phyloP scores from a whole-genome alignment of 2,329 filamentous ascomycete species.

The Stagonosporopsis vannaccii region DNA sequence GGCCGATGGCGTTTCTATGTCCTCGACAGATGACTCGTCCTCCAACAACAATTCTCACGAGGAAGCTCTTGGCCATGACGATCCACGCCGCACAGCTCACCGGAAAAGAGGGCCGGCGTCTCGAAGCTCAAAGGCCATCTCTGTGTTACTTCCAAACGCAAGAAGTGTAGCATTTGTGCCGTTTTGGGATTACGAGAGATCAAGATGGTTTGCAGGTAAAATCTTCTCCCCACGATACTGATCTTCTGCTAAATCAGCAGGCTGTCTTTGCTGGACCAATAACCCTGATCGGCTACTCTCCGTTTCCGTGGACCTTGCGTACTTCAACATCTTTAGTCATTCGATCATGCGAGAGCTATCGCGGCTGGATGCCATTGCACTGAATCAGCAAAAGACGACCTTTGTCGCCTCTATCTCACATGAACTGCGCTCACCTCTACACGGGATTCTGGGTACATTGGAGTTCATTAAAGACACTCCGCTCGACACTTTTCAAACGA shows the following conservation, averaged over 20 bases:
- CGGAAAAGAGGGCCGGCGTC: not conserved
- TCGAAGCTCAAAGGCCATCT: slow-evolving; percentile 56
- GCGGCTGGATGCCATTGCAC: slow-evolving; percentile 59
- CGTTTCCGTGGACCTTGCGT: slow-evolving; percentile 39
- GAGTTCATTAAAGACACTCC: slow-evolving; percentile 58
- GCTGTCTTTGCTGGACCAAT: slow-evolving; percentile 47
- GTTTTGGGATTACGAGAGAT: slow-evolving; percentile 50
- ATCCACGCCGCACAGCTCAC: not conserved
- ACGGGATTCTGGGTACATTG: slow-evolving; percentile 52
- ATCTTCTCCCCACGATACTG: not conserved
- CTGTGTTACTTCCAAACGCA: slow-evolving; percentile 56
- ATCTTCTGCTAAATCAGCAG: slow-evolving; percentile 2
- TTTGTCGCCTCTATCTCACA: slow-evolving; percentile 62
- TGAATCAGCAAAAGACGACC: slow-evolving; percentile 56
- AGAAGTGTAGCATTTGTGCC: slow-evolving; percentile 49
- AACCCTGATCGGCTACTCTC: slow-evolving; percentile 39
- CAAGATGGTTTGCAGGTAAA: slow-evolving; percentile 43
- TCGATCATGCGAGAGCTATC: slow-evolving; percentile 65
- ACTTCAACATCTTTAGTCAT: slow-evolving; percentile 51
- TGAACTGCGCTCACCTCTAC: slow-evolving; percentile 58
- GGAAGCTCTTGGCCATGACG: not conserved
- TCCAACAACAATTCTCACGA: slow-evolving; percentile 1
- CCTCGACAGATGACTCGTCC: slow-evolving; percentile 29
- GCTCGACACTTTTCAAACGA: slow-evolving; percentile 51
- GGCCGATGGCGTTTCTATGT: slow-evolving; percentile 23